Base-by-base conservation (phyloP, 2,329 filamentous ascomycete genomes). In the Zasmidium cellare region DNA sequence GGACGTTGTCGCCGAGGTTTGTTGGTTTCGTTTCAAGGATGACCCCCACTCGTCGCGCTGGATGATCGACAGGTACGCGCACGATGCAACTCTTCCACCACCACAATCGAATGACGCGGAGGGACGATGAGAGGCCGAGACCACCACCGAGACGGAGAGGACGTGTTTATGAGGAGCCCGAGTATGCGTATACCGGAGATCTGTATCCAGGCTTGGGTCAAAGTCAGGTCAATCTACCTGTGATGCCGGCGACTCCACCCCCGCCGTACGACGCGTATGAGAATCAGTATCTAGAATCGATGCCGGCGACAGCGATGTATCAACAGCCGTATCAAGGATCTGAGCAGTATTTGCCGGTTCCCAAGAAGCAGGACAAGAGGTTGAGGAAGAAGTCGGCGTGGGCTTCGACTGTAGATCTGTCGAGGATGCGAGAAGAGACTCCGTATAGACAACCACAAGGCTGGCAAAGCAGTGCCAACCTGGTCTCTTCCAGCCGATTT, bases 261-360 rank as follows among this genome's bases (percentile, higher is more conserved):
- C 61, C 61, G 46, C 59, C 58, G 9, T 63, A 63, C 56, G 53
- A 63, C 55, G 50, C 53, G 22, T 51, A 55, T 41, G 45, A 35
- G 18, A 52, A 49, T 24, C 45, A 51, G 12, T 58, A 53, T 50
- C 49, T 56, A 18, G 41, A 54, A 23, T 51, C 50, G 23, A 57
- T 55, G 53, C 18, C 52, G 22, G 54, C 55, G 41, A 53, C 53
- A 51, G 56, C 55, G 9, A 49, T 59, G 19, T 55, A 55, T 28
- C 24, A 56, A 53, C 53, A 56, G 47, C 61, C 61, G 12, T 53
- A 45, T 19, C 25, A 28, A 11, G 48, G 56, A 51, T 58, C 53
- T 38, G 55, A 60, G 53, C 58, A 60, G 47, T 55, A 56, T 24
- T 20, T 57, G 2, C 52, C 55, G n/a, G 53, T 9, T 50, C 22